Percentiles rank a stretch among this genome's conserved stretches.
Conservation (phyloP, 2,329 filamentous ascomycete genomes). For the Hymenoscyphus fraxineus region DNA sequence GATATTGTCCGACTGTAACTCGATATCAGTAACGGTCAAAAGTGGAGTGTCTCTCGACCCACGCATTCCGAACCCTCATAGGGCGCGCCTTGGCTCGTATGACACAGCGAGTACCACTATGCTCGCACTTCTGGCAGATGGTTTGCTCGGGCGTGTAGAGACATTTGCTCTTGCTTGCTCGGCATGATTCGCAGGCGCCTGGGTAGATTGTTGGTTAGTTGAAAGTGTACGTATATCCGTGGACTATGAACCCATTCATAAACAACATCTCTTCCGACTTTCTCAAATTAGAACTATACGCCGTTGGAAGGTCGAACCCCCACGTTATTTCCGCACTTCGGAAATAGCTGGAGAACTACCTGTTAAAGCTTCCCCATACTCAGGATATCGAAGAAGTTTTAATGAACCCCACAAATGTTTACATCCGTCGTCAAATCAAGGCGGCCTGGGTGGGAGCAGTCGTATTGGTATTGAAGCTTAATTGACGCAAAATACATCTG, state of each 20-base stretch:
- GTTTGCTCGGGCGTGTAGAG: slow-evolving; percentile 22
- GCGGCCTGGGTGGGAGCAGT: not conserved
- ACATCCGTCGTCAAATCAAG: not conserved
- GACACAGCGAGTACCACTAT: slow-evolving; percentile 25
- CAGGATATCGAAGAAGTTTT: not conserved
- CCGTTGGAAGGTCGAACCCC: not conserved
- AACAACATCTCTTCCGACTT: not conserved
- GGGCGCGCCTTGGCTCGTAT: slow-evolving; percentile 32
- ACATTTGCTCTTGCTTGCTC: slow-evolving; percentile 32
- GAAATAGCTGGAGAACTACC: not conserved
- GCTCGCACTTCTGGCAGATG: slow-evolving; percentile 30
- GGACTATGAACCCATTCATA: not conserved
- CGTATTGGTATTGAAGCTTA: not conserved
- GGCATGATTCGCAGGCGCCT: slow-evolving; percentile 31
- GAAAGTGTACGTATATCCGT: not conserved
- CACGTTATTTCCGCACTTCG: not conserved
- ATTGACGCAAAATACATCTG: not conserved
- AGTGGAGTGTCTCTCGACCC: slow-evolving; percentile 4
- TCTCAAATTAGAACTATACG: not conserved
- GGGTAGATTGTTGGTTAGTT: not conserved
- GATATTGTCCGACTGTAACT: slow-evolving; percentile 11
- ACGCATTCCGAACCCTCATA: slow-evolving; percentile 24
- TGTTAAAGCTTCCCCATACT: not conserved
- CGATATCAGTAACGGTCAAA: slow-evolving; percentile 2
- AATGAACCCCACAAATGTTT: not conserved